A percentile compares a stretch with the other conserved stretches of the same genome.
These are phyloP conservation scores for Neurospora sublineolata DNA, from an alignment of 495 filamentous ascomycete species.

Conservation along the genomic window DNA sequence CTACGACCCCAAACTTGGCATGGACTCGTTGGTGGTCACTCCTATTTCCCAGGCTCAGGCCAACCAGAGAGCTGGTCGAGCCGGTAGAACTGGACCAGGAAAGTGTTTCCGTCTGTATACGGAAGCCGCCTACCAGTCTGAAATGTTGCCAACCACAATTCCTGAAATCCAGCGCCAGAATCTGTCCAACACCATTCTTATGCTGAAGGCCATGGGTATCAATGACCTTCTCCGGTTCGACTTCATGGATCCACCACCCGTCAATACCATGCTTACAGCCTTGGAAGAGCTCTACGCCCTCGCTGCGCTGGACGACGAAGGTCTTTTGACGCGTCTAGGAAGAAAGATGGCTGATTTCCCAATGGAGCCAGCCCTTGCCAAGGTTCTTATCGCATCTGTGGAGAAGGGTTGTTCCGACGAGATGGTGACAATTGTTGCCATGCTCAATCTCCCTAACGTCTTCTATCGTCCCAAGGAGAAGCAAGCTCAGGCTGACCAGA, in stretches of 20 bases:
- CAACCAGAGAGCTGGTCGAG: slow-evolving; percentile 86
- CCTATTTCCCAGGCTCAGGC: slow-evolving; percentile 96
- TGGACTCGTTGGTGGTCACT: slow-evolving; percentile 92
- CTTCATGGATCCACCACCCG: slow-evolving; percentile 94
- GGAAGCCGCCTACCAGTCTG: slow-evolving; percentile 86
- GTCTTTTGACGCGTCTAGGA: slow-evolving; percentile 80
- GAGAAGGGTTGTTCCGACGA: slow-evolving; percentile 87
- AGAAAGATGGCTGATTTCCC: slow-evolving; percentile 98
- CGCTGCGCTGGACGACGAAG: slow-evolving; percentile 90
- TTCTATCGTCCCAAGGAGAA: slow-evolving; percentile 97
- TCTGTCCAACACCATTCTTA: slow-evolving; percentile 85
- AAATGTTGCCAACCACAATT: slow-evolving; percentile 93
- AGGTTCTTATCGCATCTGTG: slow-evolving; percentile 78
- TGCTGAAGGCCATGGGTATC: slow-evolving; percentile 99
- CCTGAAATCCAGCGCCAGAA: slow-evolving; percentile 97
- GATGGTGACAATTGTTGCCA: slow-evolving; percentile 86
- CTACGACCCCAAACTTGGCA: slow-evolving; percentile 92
- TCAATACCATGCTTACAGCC: slow-evolving; percentile 94
- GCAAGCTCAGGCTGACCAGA: slow-evolving; percentile 89
- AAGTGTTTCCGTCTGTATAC: slow-evolving; percentile 97
- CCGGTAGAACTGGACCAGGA: slow-evolving; percentile 87
- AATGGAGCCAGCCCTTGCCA: slow-evolving; percentile 76
- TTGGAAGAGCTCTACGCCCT: slow-evolving; percentile 91
- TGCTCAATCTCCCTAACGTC: slow-evolving; percentile 73
- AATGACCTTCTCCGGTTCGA: slow-evolving; percentile 96